A percentile compares a stretch with the other conserved stretches of the same genome.
These are phyloP conservation scores for Rosa rugosa DNA, from an alignment of 306 rosid species.

Conservation along the genomic window DNA sequence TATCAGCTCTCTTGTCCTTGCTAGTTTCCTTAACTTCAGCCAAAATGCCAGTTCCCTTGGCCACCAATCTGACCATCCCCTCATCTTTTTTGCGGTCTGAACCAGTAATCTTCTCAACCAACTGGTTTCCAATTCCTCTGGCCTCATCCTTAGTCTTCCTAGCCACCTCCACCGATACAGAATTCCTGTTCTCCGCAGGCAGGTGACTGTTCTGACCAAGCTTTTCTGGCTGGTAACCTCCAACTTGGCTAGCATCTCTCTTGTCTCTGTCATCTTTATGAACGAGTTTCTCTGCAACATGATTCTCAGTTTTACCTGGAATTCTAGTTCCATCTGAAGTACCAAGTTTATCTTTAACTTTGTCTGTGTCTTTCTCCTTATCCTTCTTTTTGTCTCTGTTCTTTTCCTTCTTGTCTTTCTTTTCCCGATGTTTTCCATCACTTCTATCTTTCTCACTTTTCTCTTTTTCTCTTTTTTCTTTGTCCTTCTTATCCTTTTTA, in stretches of 20 bases:
- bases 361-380: slow-evolving; percentile 44
- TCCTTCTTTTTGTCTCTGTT: slow-evolving; percentile 66
- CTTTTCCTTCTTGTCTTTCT: slow-evolving; percentile 76
- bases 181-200: slow-evolving; percentile 52
- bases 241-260: slow-evolving; percentile 45
- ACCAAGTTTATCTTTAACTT: slow-evolving; percentile 45
- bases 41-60: slow-evolving; percentile 43
- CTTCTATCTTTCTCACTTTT: slow-evolving; percentile 72
- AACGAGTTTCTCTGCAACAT: slow-evolving; percentile 37
- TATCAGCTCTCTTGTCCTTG: slow-evolving; percentile 48
- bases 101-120: slow-evolving; percentile 45
- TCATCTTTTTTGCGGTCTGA: slow-evolving; percentile 53
- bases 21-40: slow-evolving; percentile 45
- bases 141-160: slow-evolving; percentile 56
- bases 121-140: slow-evolving; percentile 45
- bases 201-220: slow-evolving; percentile 44
- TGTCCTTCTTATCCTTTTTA: slow-evolving; percentile 78
- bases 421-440: slow-evolving; percentile 66
- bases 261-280: slow-evolving; percentile 57
- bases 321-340: slow-evolving; percentile 55
- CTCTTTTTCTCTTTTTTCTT: slow-evolving; percentile 72
- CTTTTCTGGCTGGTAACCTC: slow-evolving; percentile 54
- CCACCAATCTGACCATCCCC: slow-evolving; percentile 54
- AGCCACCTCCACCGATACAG: slow-evolving; percentile 63
- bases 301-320: slow-evolving; percentile 40